phyloP scores from a whole-genome alignment of 2,329 filamentous ascomycete genomes.

The Cordyceps javanica region DNA sequence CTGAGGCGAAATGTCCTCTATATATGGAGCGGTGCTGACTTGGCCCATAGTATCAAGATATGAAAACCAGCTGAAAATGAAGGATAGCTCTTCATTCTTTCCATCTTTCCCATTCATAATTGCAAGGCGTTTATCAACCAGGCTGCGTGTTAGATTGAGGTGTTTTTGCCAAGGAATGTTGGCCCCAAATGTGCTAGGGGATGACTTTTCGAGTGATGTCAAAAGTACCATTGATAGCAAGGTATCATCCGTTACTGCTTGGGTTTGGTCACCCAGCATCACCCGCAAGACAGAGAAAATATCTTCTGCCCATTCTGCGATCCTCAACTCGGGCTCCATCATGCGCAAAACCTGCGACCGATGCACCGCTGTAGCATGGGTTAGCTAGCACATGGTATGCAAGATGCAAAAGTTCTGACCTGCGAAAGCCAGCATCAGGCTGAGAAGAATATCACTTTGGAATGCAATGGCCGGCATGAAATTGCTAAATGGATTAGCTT shows the following conservation, averaged over 20 bases:
- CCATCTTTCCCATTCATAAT: constrained; percentile 33
- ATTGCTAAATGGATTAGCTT: constrained; percentile 47
- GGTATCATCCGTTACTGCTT: constrained; percentile 64
- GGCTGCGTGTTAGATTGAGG: constrained; percentile 65
- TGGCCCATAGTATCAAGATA: constrained; percentile 77
- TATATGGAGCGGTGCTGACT: constrained; percentile 50
- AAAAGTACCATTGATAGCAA: constrained; percentile 82
- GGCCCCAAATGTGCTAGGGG: constrained; percentile 74
- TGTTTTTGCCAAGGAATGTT: constrained; percentile 76
- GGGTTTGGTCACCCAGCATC: constrained; percentile 55
- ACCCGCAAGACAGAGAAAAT: constrained; percentile 68
- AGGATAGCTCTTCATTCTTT: constrained; percentile 59
- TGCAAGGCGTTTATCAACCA: constrained; percentile 58
- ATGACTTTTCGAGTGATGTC: constrained; percentile 76
- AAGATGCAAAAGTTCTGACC: constrained; percentile 21
- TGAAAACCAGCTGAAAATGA: constrained; percentile 75
- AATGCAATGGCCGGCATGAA: constrained; percentile 57
- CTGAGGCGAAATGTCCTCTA: neutral
- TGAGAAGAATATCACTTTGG: constrained; percentile 64
- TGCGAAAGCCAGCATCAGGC: constrained; percentile 73
- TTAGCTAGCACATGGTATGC: neutral
- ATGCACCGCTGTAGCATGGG: constrained; percentile 56
- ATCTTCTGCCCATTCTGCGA: constrained; percentile 73
- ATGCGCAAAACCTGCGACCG: constrained; percentile 68
- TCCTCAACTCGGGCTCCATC: constrained; percentile 67